Evolutionary conservation across 331 rosid species (phyloP).

Genomic region (Prunus yedoensis): DNA sequence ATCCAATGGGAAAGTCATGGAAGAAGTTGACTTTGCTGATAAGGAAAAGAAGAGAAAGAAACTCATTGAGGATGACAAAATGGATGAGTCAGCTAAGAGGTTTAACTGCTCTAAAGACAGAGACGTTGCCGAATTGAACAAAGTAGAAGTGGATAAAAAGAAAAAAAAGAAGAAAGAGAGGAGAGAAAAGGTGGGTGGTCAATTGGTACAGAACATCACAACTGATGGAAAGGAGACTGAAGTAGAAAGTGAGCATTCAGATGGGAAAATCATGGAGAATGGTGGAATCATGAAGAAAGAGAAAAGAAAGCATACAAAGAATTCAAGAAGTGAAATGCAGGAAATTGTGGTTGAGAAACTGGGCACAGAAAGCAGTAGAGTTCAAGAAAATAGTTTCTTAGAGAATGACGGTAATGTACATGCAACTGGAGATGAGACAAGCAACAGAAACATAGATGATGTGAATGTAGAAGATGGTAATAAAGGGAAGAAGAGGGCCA

Average conservation of each 20-base stretch:
- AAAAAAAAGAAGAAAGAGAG: conserved; percentile 15
- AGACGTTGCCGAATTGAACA: neutral
- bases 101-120: neutral
- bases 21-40: neutral
- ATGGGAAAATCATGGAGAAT: conserved; percentile 7
- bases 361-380: conserved; percentile 6
- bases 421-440: neutral
- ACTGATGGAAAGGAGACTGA: conserved; percentile 21
- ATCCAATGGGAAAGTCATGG: neutral
- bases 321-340: neutral
- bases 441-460: conserved; percentile 5
- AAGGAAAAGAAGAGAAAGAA: neutral
- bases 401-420: neutral
- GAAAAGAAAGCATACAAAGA: neutral
- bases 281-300: neutral
- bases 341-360: conserved; percentile 11
- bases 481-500: conserved; percentile 23
- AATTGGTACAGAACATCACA: neutral
- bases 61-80: neutral
- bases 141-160: neutral
- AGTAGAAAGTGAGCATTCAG: conserved; percentile 12
- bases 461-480: conserved; percentile 14
- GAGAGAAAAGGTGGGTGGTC: conserved; percentile 9
- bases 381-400: neutral
- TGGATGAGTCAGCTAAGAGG: neutral